A percentile compares a stretch with the other conserved stretches of the same genome.
phyloP scores from a whole-genome alignment of 2,329 filamentous ascomycete species.

The Cordyceps cateniannulata region DNA sequence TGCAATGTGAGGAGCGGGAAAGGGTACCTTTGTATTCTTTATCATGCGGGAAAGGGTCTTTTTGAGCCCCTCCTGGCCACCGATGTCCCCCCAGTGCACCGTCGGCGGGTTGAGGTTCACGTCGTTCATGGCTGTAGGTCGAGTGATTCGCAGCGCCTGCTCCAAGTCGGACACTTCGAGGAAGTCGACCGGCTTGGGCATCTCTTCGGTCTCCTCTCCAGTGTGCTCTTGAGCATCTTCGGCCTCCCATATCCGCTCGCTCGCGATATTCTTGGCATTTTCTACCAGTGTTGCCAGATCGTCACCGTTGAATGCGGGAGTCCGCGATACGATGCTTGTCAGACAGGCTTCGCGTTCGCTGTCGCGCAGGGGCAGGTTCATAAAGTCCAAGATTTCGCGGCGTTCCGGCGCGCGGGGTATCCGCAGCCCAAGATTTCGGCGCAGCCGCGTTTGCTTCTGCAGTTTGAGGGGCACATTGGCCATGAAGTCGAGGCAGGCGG shows the following conservation, averaged over 20 bases:
- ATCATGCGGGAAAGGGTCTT: conserved; percentile 48
- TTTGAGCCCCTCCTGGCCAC: conserved; percentile 75
- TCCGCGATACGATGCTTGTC: conserved; percentile 60
- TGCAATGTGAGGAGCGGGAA: not conserved
- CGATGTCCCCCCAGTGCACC: conserved; percentile 81
- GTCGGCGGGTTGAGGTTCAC: conserved; percentile 84
- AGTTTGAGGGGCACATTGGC: conserved; percentile 66
- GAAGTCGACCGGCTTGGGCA: conserved; percentile 18
- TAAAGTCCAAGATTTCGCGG: conserved; percentile 64
- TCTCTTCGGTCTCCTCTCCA: conserved; percentile 10
- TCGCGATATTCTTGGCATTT: conserved; percentile 24
- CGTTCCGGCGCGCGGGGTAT: conserved; percentile 68
- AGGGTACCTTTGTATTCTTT: conserved; percentile 29
- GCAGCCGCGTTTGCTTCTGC: conserved; percentile 58
- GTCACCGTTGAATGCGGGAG: conserved; percentile 79
- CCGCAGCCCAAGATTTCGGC: conserved; percentile 63
- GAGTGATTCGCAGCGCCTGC: conserved; percentile 59
- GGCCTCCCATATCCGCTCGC: conserved; percentile 16
- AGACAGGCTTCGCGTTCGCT: conserved; percentile 47
- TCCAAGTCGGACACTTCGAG: conserved; percentile 49
- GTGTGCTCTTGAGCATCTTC: not conserved
- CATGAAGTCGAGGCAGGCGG: conserved; percentile 63
- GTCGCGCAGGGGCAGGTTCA: conserved; percentile 41
- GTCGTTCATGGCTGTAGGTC: conserved; percentile 81
- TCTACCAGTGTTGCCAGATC: conserved; percentile 63